phyloP scores from a whole-genome alignment of 768 basidiomycete genomes.

The Serendipita vermifera region DNA sequence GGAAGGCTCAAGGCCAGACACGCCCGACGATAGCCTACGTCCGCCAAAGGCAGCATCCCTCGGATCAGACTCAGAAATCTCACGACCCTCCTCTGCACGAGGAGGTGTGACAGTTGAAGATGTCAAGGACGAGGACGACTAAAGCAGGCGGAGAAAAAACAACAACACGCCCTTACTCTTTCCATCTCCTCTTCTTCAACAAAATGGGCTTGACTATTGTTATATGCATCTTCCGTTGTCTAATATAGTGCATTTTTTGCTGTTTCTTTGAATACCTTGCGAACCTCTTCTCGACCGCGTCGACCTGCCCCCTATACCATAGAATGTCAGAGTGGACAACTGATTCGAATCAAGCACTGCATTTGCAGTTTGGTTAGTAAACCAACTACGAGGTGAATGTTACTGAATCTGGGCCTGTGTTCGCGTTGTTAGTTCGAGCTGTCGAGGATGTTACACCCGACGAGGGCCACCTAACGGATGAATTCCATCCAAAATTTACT shows the following conservation, averaged over 20 bases:
- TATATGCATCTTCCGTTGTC: too few species aligned
- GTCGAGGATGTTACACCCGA: slow-evolving; percentile 53
- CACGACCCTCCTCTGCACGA: slow-evolving; percentile 1
- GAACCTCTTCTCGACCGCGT: not conserved
- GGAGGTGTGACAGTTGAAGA: slow-evolving; percentile 5
- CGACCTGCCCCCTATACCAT: not conserved
- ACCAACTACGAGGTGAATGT: slow-evolving; percentile 7
- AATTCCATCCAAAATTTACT: slow-evolving; percentile 81
- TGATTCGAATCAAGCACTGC: slow-evolving; percentile 65
- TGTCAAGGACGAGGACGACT: slow-evolving; percentile 5
- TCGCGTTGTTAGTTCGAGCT: slow-evolving; percentile 45
- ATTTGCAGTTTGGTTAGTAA: slow-evolving; percentile 55
- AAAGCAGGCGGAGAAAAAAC: too few species aligned
- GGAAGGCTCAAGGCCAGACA: slow-evolving; percentile 11
- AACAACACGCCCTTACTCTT: too few species aligned
- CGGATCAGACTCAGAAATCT: slow-evolving; percentile 4
- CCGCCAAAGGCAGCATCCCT: not conserved
- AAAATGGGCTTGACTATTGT: too few species aligned
- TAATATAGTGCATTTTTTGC: too few species aligned
- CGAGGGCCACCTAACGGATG: slow-evolving; percentile 45
- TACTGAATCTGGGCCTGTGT: slow-evolving; percentile 2
- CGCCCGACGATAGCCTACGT: not conserved
- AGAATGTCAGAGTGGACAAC: slow-evolving; percentile 52
- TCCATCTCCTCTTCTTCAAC: too few species aligned
- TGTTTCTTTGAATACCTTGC: too few species aligned